Evolutionary conservation across 1,284 basidiomycete species (phyloP).

Genomic region (Fomitiporia mediterranea): DNA sequence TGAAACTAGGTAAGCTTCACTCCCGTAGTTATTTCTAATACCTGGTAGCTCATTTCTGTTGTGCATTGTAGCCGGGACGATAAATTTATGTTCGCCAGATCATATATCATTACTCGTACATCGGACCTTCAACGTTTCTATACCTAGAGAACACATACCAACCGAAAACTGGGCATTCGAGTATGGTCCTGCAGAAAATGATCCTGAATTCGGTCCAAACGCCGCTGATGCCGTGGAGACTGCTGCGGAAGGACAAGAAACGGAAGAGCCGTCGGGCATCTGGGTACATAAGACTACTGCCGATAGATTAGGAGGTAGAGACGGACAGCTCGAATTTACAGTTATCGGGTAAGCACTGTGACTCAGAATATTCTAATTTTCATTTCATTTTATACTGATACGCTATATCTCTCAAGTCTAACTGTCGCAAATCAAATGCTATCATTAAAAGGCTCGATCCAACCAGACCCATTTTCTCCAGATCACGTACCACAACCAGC

Average conservation of each 20-base stretch:
- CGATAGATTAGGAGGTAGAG: constrained; percentile 65
- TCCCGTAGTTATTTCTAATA: neutral
- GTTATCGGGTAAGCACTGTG: constrained; percentile 70
- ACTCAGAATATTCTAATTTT: constrained; percentile 26
- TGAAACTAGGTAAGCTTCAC: constrained; percentile 66
- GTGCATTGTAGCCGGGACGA: constrained; percentile 62
- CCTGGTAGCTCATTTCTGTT: neutral
- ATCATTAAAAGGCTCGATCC: constrained; percentile 87
- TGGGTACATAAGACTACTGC: constrained; percentile 81
- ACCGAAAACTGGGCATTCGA: constrained; percentile 83
- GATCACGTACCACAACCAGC: constrained; percentile 42
- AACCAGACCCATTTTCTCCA: constrained; percentile 78
- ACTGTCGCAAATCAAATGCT: constrained; percentile 96
- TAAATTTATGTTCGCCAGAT: constrained; percentile 90
- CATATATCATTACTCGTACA: constrained; percentile 92
- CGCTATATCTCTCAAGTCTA: constrained; percentile 45
- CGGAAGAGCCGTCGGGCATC: constrained; percentile 51
- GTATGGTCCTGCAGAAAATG: constrained; percentile 72
- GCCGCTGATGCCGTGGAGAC: constrained; percentile 22
- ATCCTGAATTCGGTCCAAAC: constrained; percentile 59
- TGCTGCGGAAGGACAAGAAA: constrained; percentile 25
- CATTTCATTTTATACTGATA: neutral
- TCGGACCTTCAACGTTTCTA: constrained; percentile 95
- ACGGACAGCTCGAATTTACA: constrained; percentile 77
- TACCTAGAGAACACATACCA: constrained; percentile 90